Conservation (phyloP, 169 alveolate genomes). For the Eimeria acervulina region DNA sequence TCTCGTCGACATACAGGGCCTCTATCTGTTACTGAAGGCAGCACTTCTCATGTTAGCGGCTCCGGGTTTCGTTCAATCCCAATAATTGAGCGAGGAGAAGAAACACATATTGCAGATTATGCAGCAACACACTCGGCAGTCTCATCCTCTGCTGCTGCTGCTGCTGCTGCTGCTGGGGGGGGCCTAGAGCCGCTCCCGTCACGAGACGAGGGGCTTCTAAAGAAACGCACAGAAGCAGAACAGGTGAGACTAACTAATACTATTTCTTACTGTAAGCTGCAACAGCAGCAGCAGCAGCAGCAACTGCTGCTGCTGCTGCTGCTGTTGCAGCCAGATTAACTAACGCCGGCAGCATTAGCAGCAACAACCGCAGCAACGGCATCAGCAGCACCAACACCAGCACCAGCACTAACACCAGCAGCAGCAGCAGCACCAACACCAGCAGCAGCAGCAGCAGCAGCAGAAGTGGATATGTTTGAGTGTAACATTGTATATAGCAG, state of each 20-base stretch:
- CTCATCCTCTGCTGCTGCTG: background rate
- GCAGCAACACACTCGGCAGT: background rate
- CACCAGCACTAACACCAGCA: too few relatives aligned
- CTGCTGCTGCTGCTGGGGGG: constrained; percentile 1
- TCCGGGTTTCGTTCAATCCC: too few relatives aligned
- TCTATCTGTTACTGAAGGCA: background rate
- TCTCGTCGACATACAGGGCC: background rate
- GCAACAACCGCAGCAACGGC: background rate
- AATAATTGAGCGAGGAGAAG: too few relatives aligned
- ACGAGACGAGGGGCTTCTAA: background rate
- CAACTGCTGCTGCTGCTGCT: too few relatives aligned
- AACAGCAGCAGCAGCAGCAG: background rate
- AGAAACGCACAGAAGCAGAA: constrained; percentile 23
- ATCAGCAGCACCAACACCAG: too few relatives aligned
- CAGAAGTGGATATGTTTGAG: too few relatives aligned
- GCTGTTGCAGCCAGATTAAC: too few relatives aligned
- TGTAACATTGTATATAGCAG: too few relatives aligned
- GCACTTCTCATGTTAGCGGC: background rate
- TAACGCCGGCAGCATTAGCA: background rate
- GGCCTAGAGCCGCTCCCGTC: background rate
- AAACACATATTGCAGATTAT: background rate
- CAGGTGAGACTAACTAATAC: background rate
- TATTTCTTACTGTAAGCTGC: background rate
- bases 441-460: too few relatives aligned
- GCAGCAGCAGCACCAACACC: too few relatives aligned